Base-by-base conservation (phyloP, 1,284 basidiomycete species). In the Tylopilus orsonianus region DNA sequence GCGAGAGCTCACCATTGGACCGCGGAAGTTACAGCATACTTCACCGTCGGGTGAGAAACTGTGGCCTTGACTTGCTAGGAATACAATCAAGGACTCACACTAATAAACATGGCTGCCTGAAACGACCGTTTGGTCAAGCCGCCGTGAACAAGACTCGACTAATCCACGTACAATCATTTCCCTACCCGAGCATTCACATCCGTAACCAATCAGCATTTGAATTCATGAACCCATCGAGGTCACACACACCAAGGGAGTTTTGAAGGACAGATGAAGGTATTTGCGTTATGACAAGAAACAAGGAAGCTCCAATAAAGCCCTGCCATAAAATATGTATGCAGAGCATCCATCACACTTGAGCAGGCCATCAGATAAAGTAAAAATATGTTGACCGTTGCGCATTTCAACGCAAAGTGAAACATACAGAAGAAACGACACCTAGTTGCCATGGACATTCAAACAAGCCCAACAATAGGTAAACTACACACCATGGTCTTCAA, bases 1-100 rank as follows among this genome's bases (percentile, higher is more conserved):
- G 4, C 7, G 1, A 8, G 22, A 4, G 4, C 32, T 46, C 18
- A 58, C 55, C 56, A 58, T 16, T 58, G 56, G 23, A 58, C 55
- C 10, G 24, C 5, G 14, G 12, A 39, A n/a, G 18, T 38, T 6
- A 56, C 12, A 5, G 24, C 9, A 32, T 45, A 52, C 56, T 56
- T 34, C 10, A 4, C 26, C 27, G 8, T 8, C 7, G 5, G 7
- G 2, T 1, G 19, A 46, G 14, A 56, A 29, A n/a, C 41, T 10
- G 4, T 8, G 26, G 19, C 30, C 23, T 19, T 6, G 8, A 30
- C 7, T 4, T 30, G 13, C n/a, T n/a, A n/a, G n/a, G n/a, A n/a
- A n/a, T n/a, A n/a, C n/a, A 26, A 26, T 26, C 24, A 26, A n/a
- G 4, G n/a, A 56, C 55, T 42, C 20, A 58, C 53, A 16, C 10